A percentile compares a stretch with the other conserved stretches of the same genome.
Evolutionary conservation across 129 eudicot species (phyloP).

Genomic region (Chrysanthemum seticuspe): DNA sequence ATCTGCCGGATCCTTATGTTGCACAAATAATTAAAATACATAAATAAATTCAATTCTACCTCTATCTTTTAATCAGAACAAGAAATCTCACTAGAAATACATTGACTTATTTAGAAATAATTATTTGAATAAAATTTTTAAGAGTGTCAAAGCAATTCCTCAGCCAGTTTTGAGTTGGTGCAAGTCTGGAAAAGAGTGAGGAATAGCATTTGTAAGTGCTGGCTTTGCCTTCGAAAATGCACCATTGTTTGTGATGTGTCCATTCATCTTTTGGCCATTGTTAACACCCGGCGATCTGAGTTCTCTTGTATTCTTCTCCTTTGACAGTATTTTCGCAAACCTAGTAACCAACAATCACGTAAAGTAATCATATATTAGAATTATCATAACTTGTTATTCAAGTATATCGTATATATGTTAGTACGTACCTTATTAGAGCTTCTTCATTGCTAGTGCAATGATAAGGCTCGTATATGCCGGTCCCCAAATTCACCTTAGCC

Average conservation of each 20-base stretch:
- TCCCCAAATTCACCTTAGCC: constrained; percentile 44
- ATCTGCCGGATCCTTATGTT: too few species aligned
- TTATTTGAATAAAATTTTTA: neutral
- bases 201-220: constrained; percentile 21
- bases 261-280: constrained; percentile 11
- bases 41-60: neutral
- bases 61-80: neutral
- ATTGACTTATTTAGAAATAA: neutral
- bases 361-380: neutral
- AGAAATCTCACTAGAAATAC: neutral
- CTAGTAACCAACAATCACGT: constrained; percentile 14
- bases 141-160: neutral
- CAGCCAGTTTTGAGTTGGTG: constrained; percentile 17
- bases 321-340: constrained; percentile 47
- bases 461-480: constrained; percentile 37
- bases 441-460: constrained; percentile 44
- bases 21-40: too few species aligned
- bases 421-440: constrained; percentile 48
- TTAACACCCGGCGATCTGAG: constrained; percentile 22
- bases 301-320: constrained; percentile 43
- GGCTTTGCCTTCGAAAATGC: constrained; percentile 11
- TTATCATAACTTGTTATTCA: neutral
- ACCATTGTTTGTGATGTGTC: neutral
- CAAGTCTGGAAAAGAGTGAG: constrained; percentile 30
- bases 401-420: neutral